These are phyloP conservation scores for Penicillium canescens DNA, from an alignment of 495 filamentous ascomycete genomes.

Conservation along the genomic window DNA sequence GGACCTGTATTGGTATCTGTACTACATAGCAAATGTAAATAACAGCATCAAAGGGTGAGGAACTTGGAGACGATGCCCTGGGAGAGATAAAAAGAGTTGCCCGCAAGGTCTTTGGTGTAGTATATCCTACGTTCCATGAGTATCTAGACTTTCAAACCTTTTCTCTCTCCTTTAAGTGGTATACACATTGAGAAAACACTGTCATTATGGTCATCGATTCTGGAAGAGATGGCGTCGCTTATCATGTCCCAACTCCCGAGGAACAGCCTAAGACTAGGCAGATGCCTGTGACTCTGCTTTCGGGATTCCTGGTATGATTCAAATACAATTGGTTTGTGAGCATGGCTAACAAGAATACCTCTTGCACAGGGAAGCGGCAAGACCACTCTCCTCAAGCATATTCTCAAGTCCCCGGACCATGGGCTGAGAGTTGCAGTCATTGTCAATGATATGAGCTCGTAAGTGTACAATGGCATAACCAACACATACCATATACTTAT, in stretches of 20 bases:
- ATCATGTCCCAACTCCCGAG: constrained; percentile 15
- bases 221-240: constrained; percentile 23
- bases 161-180: background rate
- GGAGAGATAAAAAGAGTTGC: constrained; percentile 16
- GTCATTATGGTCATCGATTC: constrained; percentile 35
- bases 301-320: constrained; percentile 43
- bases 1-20: constrained; percentile 8
- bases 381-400: constrained; percentile 58
- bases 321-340: background rate
- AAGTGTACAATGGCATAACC: constrained; percentile 3
- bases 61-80: constrained; percentile 25
- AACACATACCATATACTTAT: background rate
- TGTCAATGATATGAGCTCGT: constrained; percentile 59
- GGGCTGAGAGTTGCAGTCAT: constrained; percentile 56
- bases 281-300: constrained; percentile 48
- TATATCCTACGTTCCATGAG: background rate
- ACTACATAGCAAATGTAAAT: constrained; percentile 5
- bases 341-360: background rate
- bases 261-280: constrained; percentile 16
- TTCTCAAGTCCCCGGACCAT: constrained; percentile 53
- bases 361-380: constrained; percentile 51
- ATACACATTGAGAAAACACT: background rate
- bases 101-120: constrained; percentile 17
- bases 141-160: background rate
- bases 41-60: constrained; percentile 13